Conservation (phyloP, 768 basidiomycete species). For the Trametes maxima region DNA sequence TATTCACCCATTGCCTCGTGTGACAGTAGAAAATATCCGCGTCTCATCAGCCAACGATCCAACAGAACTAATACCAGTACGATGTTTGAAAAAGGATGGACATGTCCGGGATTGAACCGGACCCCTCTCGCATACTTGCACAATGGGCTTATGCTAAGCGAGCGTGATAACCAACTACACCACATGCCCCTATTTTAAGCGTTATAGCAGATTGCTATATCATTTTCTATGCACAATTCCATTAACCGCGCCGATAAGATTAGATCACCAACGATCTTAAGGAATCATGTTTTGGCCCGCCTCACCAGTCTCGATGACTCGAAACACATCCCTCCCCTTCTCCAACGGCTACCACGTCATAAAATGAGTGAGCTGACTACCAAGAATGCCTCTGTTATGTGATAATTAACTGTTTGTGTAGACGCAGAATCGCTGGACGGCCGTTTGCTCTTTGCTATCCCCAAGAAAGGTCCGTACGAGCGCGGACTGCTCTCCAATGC, state of each 20-base stretch:
- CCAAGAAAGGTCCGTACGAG: constrained; percentile 83
- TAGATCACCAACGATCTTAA: neutral
- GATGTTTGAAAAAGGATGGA: neutral
- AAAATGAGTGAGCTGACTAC: constrained; percentile 5
- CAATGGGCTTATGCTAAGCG: constrained; percentile 8
- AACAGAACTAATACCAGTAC: no score
- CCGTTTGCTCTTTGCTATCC: constrained; percentile 90
- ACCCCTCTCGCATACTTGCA: constrained; percentile 7
- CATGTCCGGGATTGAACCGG: constrained; percentile 19
- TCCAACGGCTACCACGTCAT: neutral
- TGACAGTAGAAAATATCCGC: no score
- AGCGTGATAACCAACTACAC: constrained; percentile 19
- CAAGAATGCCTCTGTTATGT: neutral
- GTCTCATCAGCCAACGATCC: no score
- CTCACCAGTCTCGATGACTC: constrained; percentile 1
- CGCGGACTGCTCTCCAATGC: neutral
- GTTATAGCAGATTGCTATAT: neutral
- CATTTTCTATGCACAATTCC: neutral
- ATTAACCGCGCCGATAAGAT: neutral
- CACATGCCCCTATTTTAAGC: constrained; percentile 6
- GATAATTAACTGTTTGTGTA: constrained; percentile 21
- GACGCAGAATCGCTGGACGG: constrained; percentile 83
- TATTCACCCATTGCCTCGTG: no score
- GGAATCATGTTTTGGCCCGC: neutral
- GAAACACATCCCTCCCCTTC: neutral